Conservation (phyloP, 176 grass and related monocot genomes). For the Aegilops sharonensis region DNA sequence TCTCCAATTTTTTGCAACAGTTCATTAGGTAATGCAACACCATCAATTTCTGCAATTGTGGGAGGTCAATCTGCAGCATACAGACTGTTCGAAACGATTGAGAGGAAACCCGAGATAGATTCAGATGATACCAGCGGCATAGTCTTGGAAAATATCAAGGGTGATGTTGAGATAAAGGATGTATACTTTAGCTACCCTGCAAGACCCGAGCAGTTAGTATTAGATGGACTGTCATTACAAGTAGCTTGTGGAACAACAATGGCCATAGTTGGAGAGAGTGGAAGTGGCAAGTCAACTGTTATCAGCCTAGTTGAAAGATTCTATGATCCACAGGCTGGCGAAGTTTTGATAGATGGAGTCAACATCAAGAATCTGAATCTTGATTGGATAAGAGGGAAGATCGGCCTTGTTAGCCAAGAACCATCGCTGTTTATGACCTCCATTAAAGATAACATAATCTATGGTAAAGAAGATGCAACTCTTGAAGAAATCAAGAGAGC, state of each 20-base stretch:
- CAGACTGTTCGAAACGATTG: constrained; percentile 71
- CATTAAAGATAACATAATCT: constrained; percentile 59
- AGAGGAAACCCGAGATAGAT: constrained; percentile 72
- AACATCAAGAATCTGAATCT: constrained; percentile 58
- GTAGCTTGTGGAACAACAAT: constrained; percentile 56
- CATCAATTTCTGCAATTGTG: constrained; percentile 53
- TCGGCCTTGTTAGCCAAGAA: constrained; percentile 70
- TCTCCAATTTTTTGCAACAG: constrained; percentile 25
- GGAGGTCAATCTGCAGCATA: constrained; percentile 73
- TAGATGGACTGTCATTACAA: constrained; percentile 61
- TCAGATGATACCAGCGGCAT: constrained; percentile 47
- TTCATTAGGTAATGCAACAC: constrained; percentile 70
- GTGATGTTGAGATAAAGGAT: constrained; percentile 61
- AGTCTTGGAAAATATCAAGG: constrained; percentile 57
- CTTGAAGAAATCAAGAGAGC: constrained; percentile 58
- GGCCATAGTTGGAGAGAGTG: constrained; percentile 90
- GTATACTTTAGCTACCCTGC: constrained; percentile 72
- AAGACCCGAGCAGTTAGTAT: constrained; percentile 58
- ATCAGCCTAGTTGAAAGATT: constrained; percentile 56
- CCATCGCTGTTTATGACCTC: constrained; percentile 54
- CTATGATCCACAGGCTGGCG: constrained; percentile 58
- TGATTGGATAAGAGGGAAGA: constrained; percentile 60
- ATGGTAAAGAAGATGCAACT: constrained; percentile 53
- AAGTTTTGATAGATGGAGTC: constrained; percentile 56
- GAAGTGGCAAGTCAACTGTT: constrained; percentile 91